These are phyloP conservation scores for Starmerella kuoi DNA, from an alignment of 805 yeast genomes.

Conservation along the genomic window DNA sequence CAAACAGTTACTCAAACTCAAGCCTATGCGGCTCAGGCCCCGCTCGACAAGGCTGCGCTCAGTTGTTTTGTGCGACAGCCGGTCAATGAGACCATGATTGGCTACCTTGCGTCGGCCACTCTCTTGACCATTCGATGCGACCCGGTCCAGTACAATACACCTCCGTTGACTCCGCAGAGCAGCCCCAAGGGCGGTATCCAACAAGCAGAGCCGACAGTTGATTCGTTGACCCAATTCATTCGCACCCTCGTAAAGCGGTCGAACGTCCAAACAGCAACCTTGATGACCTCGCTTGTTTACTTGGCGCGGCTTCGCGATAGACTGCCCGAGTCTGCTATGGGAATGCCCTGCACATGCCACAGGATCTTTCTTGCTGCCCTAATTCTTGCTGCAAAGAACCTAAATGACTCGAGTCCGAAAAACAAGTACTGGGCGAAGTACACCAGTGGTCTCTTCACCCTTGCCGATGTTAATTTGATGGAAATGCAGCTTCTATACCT, in stretches of 20 bases:
- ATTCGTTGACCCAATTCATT: slow-evolving; percentile 42
- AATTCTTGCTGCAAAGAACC: slow-evolving; percentile 79
- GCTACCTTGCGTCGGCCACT: slow-evolving; percentile 33
- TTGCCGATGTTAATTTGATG: slow-evolving; percentile 76
- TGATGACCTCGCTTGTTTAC: slow-evolving; percentile 85
- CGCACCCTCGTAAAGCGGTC: slow-evolving; percentile 61
- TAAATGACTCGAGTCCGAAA: slow-evolving; percentile 88
- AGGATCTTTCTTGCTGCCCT: slow-evolving; percentile 81
- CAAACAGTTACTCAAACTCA: too few relatives aligned
- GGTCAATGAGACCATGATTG: slow-evolving; percentile 32
- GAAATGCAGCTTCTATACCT: slow-evolving; percentile 77
- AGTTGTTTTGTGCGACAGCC: slow-evolving; percentile 33
- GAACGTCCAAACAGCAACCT: slow-evolving; percentile 87
- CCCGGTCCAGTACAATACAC: slow-evolving; percentile 21
- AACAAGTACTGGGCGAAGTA: slow-evolving; percentile 94
- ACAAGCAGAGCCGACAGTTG: slow-evolving; percentile 24
- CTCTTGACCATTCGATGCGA: slow-evolving; percentile 31
- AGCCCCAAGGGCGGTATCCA: slow-evolving; percentile 7
- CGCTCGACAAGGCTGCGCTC: slow-evolving; percentile 29
- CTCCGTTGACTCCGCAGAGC: slow-evolving; percentile 21
- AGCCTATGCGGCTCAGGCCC: slow-evolving; percentile 1
- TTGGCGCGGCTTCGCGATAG: slow-evolving; percentile 62
- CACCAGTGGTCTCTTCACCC: slow-evolving; percentile 69
- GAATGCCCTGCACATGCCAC: slow-evolving; percentile 83
- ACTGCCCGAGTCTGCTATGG: slow-evolving; percentile 78